phyloP scores from a whole-genome alignment of 129 eudicot species.

The Artemisia tridentata region DNA sequence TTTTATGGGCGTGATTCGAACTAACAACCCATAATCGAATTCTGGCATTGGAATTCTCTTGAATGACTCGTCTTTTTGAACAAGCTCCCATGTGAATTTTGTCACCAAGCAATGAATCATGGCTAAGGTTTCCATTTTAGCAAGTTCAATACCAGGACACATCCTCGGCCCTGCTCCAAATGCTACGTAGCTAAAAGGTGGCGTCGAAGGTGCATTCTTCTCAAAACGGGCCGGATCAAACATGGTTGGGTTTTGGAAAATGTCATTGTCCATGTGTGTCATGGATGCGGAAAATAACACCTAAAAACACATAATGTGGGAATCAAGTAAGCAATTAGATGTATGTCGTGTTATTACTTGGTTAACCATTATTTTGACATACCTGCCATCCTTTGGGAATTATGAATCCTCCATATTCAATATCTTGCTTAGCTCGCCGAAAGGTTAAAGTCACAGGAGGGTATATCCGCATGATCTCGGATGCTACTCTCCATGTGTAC shows the following conservation, averaged over 20 bases:
- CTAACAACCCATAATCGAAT: slow-evolving; percentile 55
- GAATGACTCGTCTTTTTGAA: slow-evolving; percentile 39
- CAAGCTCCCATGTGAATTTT: slow-evolving; percentile 48
- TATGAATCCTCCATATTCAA: slow-evolving; percentile 38
- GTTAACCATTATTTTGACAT: slow-evolving; percentile 8
- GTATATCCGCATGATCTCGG: slow-evolving; percentile 38
- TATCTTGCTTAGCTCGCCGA: slow-evolving; percentile 36
- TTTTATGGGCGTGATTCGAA: slow-evolving; percentile 34
- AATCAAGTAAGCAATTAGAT: background rate
- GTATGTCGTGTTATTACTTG: background rate
- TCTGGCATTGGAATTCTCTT: slow-evolving; percentile 58
- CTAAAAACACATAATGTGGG: slow-evolving; percentile 21
- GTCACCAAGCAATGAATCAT: slow-evolving; percentile 52
- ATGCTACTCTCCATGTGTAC: slow-evolving; percentile 45
- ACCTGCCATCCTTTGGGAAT: slow-evolving; percentile 70
- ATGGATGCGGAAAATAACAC: slow-evolving; percentile 38
- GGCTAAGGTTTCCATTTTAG: slow-evolving; percentile 59
- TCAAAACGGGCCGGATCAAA: slow-evolving; percentile 59
- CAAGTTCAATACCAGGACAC: slow-evolving; percentile 79
- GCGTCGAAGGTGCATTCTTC: slow-evolving; percentile 50
- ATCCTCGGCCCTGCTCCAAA: slow-evolving; percentile 74
- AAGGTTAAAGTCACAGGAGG: slow-evolving; percentile 36
- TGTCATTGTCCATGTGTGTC: slow-evolving; percentile 65
- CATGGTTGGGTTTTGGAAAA: slow-evolving; percentile 46
- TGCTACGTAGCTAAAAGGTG: slow-evolving; percentile 57